Evolutionary conservation across 495 filamentous ascomycete genomes (phyloP), one percentile per base, ranked within the genome.

Genomic region (Letharia columbiana): DNA sequence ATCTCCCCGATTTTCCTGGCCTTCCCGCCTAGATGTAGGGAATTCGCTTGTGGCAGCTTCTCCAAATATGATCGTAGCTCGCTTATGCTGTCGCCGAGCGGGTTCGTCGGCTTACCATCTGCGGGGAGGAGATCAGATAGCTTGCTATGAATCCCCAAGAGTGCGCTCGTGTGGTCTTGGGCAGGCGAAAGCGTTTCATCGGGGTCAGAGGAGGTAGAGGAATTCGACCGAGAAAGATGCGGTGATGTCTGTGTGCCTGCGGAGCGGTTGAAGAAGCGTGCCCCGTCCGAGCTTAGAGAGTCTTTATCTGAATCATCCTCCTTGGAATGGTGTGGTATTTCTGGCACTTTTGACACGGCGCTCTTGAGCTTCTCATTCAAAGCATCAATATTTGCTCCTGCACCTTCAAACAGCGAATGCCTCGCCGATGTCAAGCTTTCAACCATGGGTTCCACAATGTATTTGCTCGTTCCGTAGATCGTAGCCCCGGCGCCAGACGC

Each of bases 201-300:
- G 4, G 58, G 23, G 10, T 52, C 58, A 33, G 52, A 61, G 0
- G 74, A 76, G 44, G 61, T 62, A 3, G 73, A 54, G 49, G 72
- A 66, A 20, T 75, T 54, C 8, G 79, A 71, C 45, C 74, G 69
- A 13, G 82, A 79, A 0, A 77, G 71, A 5, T 75, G 70, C 0
- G 84, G 85, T 0, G 86, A 89, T 0, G 92, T 96, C 72, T 98
- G 94, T 1, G 91, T 91, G 35, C 87, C 91, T 54, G 91, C 81
- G 69, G 97, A 93, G 17, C 92, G 85, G 76, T 96, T 91, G 80
- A 93, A 98, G 66, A 96, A 85, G 73, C 95, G 91, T 3, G 90
- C 89, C 0, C 91, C 90, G 71, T 89, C 87, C 4, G 82, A 69
- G n/a, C 85, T 84, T 44, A 79, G 78, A 68, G 83, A 83, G 17